Percentiles rank a stretch among this genome's conserved stretches.
These are phyloP conservation scores for Fonsecaea erecta DNA, from an alignment of 2,329 filamentous ascomycete genomes.

Conservation along the genomic window DNA sequence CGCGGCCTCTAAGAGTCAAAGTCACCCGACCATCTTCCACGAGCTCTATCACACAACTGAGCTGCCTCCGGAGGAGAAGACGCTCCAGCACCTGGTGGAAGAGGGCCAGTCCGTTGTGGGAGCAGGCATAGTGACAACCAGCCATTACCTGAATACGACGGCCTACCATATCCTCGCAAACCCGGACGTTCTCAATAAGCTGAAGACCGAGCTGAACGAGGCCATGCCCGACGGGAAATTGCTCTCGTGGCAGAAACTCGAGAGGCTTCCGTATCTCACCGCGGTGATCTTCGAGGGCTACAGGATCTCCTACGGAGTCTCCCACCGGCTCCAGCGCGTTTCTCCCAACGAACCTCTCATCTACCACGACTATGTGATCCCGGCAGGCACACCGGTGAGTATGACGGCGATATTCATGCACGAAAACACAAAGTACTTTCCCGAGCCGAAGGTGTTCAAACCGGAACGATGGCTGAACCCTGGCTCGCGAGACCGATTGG, in stretches of 20 bases:
- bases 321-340: constrained; percentile 27
- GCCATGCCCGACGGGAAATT: constrained; percentile 21
- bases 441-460: constrained; percentile 37
- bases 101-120: constrained; percentile 43
- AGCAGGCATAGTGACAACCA: constrained; percentile 42
- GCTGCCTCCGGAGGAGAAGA: constrained; percentile 40
- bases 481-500: constrained; percentile 39
- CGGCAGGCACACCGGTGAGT: constrained; percentile 38
- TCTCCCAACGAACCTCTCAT: constrained; percentile 36
- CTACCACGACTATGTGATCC: constrained; percentile 42
- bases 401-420: constrained; percentile 38
- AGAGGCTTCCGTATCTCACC: constrained; percentile 6
- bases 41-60: constrained; percentile 34
- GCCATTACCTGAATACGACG: constrained; percentile 21
- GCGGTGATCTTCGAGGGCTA: constrained; percentile 40
- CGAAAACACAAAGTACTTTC: constrained; percentile 44
- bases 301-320: constrained; percentile 35
- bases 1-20: not conserved
- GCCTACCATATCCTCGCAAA: constrained; percentile 30
- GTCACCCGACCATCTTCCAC: constrained; percentile 39
- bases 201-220: constrained; percentile 27
- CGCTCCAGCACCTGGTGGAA: constrained; percentile 39
- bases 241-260: constrained; percentile 37
- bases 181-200: constrained; percentile 10
- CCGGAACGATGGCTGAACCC: constrained; percentile 33